Percentiles rank a stretch among this genome's conserved stretches.
Conservation (phyloP, 768 basidiomycete species). For the Rhizopogon vulgaris region DNA sequence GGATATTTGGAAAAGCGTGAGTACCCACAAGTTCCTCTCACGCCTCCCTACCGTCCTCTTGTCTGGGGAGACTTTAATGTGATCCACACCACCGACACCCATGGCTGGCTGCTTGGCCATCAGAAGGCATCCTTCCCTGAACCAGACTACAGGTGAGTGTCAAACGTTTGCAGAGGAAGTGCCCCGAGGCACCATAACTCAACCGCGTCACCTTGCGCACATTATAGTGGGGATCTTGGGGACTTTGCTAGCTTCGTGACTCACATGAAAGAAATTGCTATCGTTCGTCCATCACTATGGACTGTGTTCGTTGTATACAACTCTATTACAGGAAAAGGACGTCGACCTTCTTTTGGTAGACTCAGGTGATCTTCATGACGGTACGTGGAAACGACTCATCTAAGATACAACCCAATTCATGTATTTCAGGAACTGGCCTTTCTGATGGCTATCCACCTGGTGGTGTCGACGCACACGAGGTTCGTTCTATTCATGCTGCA, state of each 20-base stretch:
- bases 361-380: conserved; percentile 75
- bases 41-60: conserved; percentile 59
- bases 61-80: conserved; percentile 90
- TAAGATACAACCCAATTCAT: neutral
- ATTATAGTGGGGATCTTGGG: conserved; percentile 54
- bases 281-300: conserved; percentile 28
- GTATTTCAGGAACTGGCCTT: conserved; percentile 60
- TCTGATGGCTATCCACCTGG: conserved; percentile 70
- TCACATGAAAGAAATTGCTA: conserved; percentile 74
- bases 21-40: conserved; percentile 35
- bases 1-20: conserved; percentile 29
- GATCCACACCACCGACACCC: conserved; percentile 80
- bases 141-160: conserved; percentile 58
- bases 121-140: conserved; percentile 69
- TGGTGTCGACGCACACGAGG: conserved; percentile 68
- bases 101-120: conserved; percentile 82
- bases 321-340: conserved; percentile 43
- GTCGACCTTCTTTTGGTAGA: conserved; percentile 83
- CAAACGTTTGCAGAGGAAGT: neutral
- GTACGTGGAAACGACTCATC: conserved; percentile 18
- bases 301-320: neutral
- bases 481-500: conserved; percentile 19
- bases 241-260: conserved; percentile 82
- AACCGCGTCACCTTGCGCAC: neutral
- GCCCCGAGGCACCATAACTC: neutral